Evolutionary conservation across 768 basidiomycete genomes (phyloP).

Genomic region (Russula vinacea): DNA sequence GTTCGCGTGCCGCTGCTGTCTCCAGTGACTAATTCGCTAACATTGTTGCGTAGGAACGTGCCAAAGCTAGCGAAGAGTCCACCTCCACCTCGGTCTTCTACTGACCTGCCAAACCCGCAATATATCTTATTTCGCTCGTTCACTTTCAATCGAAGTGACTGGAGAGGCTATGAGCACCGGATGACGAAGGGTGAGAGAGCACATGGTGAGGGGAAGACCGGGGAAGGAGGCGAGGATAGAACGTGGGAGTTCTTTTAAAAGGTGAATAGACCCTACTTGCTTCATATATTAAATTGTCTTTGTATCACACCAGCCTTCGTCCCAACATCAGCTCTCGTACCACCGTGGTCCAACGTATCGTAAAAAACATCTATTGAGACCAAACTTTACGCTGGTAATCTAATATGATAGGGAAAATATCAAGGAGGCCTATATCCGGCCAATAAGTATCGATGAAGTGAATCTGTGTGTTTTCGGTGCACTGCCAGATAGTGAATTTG

Average conservation of each 20-base stretch:
- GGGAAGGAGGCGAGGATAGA: slow-evolving; percentile 71
- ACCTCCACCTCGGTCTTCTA: slow-evolving; percentile 48
- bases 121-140: slow-evolving; percentile 79
- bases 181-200: slow-evolving; percentile 87
- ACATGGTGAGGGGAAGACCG: slow-evolving; percentile 61
- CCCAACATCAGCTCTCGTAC: too few species aligned
- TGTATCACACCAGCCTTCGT: too few species aligned
- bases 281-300: too few species aligned
- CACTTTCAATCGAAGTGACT: slow-evolving; percentile 61
- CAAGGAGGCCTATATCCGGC: slow-evolving; percentile 88
- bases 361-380: slow-evolving; percentile 32
- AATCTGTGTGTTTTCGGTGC: slow-evolving; percentile 77
- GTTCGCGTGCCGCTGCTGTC: slow-evolving; percentile 42
- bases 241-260: slow-evolving; percentile 82
- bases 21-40: not conserved
- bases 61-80: slow-evolving; percentile 73
- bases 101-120: slow-evolving; percentile 54
- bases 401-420: slow-evolving; percentile 83
- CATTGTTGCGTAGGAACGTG: slow-evolving; percentile 54
- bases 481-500: slow-evolving; percentile 43
- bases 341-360: too few species aligned
- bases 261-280: too few species aligned
- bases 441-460: slow-evolving; percentile 84
- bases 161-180: slow-evolving; percentile 89
- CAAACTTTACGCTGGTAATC: slow-evolving; percentile 82